Evolutionary conservation across 164 flowering plant genomes (phyloP).

Genomic region (Magnolia officinalis): DNA sequence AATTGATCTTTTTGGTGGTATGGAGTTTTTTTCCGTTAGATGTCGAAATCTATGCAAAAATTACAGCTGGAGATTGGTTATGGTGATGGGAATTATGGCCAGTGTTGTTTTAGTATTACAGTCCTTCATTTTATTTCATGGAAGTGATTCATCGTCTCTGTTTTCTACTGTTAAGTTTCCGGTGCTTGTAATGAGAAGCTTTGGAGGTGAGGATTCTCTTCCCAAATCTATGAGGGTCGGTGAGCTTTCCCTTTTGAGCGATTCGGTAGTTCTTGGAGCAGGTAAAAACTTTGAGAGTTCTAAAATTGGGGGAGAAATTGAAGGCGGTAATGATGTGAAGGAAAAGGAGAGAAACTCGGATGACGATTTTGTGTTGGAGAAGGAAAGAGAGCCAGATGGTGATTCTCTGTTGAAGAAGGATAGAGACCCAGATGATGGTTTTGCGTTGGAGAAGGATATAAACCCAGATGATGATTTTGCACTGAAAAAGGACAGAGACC

Average conservation of each 20-base stretch:
- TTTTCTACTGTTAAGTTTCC: slow-evolving; percentile 15
- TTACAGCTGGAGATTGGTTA: slow-evolving; percentile 24
- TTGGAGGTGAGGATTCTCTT: slow-evolving; percentile 5
- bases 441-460: slow-evolving; percentile 3
- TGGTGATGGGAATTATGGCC: slow-evolving; percentile 20
- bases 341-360: not conserved
- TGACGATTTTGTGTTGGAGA: not conserved
- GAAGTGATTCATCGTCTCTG: slow-evolving; percentile 5
- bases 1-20: not conserved
- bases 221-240: slow-evolving; percentile 21
- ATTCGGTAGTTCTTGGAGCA: not conserved
- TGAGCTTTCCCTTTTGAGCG: slow-evolving; percentile 14
- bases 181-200: not conserved
- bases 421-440: not conserved
- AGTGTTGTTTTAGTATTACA: slow-evolving; percentile 22
- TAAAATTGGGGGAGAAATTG: slow-evolving; percentile 6
- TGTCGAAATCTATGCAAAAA: slow-evolving; percentile 14
- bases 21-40: not conserved
- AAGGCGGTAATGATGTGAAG: not conserved
- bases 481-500: slow-evolving; percentile 19
- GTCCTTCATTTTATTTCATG: slow-evolving; percentile 17
- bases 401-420: not conserved
- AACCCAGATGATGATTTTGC: slow-evolving; percentile 18
- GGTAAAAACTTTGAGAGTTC: slow-evolving; percentile 3
- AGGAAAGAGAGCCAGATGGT: slow-evolving; percentile 8